These are phyloP conservation scores for Bruguiera parviflora DNA, from an alignment of 345 rosid genomes.

Conservation along the genomic window DNA sequence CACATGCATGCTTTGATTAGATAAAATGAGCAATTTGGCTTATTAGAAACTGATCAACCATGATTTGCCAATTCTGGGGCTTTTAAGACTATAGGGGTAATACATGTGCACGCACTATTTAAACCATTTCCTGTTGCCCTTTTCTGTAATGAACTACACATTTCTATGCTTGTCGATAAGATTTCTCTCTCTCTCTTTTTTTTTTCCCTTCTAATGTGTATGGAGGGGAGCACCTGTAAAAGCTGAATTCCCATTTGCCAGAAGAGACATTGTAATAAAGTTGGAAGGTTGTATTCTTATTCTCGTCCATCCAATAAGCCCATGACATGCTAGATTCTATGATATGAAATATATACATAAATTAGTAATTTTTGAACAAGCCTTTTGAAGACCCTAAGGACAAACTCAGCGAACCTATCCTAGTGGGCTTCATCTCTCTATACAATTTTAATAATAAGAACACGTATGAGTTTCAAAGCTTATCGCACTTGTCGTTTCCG, in stretches of 20 bases:
- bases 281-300: conserved; percentile 31
- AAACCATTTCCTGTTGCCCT: not conserved
- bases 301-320: conserved; percentile 30
- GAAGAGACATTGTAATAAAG: conserved; percentile 29
- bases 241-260: conserved; percentile 41
- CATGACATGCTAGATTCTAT: conserved; percentile 33
- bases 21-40: too few species aligned
- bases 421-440: conserved; percentile 1
- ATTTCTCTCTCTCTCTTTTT: not conserved
- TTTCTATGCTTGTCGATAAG: conserved; percentile 16
- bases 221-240: conserved; percentile 38
- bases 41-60: too few species aligned
- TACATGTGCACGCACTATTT: too few species aligned
- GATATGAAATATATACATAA: not conserved
- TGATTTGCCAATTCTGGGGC: too few species aligned
- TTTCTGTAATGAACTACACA: not conserved
- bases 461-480: conserved; percentile 4
- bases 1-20: too few species aligned
- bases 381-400: not conserved
- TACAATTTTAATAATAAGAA: not conserved
- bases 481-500: conserved; percentile 24
- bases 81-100: not conserved
- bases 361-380: not conserved
- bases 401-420: conserved; percentile 3
- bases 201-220: conserved; percentile 5